A percentile compares a stretch with the other conserved stretches of the same genome.
Conservation (phyloP, 1,139 yeast genomes). For the Pichia sp. region DNA sequence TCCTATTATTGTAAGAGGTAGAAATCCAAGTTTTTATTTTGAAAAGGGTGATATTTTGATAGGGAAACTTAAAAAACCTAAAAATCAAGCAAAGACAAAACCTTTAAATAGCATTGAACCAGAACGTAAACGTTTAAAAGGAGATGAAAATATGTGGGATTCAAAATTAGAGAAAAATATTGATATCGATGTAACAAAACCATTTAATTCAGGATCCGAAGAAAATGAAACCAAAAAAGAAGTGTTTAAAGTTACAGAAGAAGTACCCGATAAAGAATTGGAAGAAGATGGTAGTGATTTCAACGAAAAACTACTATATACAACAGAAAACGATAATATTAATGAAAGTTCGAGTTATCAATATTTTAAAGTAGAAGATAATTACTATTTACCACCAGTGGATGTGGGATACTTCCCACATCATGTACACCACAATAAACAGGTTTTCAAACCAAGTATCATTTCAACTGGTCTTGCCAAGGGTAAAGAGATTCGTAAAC, state of each 20-base stretch:
- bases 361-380: conserved; percentile 44
- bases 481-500: neutral
- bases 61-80: conserved; percentile 14
- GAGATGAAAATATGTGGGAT: too few species aligned
- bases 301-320: conserved; percentile 7
- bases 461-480: neutral
- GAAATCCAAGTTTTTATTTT: conserved; percentile 45
- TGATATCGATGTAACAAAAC: too few species aligned
- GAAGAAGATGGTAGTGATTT: too few species aligned
- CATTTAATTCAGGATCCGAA: too few species aligned
- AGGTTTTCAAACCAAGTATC: conserved; percentile 2
- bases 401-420: conserved; percentile 48
- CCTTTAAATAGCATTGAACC: too few species aligned
- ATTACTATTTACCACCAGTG: conserved; percentile 45
- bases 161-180: too few species aligned
- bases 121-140: conserved; percentile 15
- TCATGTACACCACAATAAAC: conserved; percentile 38
- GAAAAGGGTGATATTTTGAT: conserved; percentile 41
- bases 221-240: too few species aligned
- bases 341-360: conserved; percentile 31
- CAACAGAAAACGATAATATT: conserved; percentile 15
- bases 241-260: too few species aligned
- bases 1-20: conserved; percentile 44
- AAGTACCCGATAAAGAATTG: too few species aligned
- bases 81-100: too few species aligned